Percentiles rank a stretch among this genome's conserved stretches.
Evolutionary conservation across 2,329 filamentous ascomycete species (phyloP).

Genomic region (Trichocomaceae sp.): DNA sequence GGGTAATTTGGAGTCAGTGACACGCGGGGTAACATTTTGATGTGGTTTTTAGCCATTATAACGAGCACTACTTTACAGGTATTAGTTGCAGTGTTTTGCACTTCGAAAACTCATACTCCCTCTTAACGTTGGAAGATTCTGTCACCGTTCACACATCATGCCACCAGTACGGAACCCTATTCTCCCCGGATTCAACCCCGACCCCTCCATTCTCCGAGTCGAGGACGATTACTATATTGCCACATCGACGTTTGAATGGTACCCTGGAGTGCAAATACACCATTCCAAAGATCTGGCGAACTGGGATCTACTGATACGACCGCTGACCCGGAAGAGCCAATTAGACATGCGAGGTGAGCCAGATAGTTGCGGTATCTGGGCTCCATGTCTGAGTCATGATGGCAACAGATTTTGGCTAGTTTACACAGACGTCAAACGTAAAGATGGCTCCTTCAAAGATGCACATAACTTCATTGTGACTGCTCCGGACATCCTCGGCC

Average conservation of each 20-base stretch:
- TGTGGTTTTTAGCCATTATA: background rate
- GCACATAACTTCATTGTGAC: slow-evolving; percentile 47
- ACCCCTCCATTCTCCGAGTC: slow-evolving; percentile 49
- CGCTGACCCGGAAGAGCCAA: slow-evolving; percentile 20
- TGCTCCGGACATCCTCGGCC: slow-evolving; percentile 28
- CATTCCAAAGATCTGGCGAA: slow-evolving; percentile 42
- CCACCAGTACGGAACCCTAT: slow-evolving; percentile 46
- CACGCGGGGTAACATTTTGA: background rate
- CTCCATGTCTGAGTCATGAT: slow-evolving; percentile 41
- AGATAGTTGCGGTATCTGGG: slow-evolving; percentile 34
- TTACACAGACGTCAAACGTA: slow-evolving; percentile 50
- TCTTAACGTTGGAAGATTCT: background rate
- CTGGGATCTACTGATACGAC: slow-evolving; percentile 27
- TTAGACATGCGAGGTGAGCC: slow-evolving; percentile 20
- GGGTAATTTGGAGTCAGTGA: background rate
- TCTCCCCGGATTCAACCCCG: slow-evolving; percentile 54
- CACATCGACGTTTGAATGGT: slow-evolving; percentile 56
- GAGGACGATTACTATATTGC: slow-evolving; percentile 50
- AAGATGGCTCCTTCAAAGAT: slow-evolving; percentile 60
- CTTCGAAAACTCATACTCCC: no score
- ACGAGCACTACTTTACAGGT: background rate
- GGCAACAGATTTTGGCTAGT: slow-evolving; percentile 41
- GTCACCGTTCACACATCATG: slow-evolving; percentile 5
- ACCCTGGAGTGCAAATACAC: slow-evolving; percentile 53
- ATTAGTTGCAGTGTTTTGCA: background rate